Evolutionary conservation across 1,284 basidiomycete genomes (phyloP).

Genomic region (Coniferiporia sulphurascens): DNA sequence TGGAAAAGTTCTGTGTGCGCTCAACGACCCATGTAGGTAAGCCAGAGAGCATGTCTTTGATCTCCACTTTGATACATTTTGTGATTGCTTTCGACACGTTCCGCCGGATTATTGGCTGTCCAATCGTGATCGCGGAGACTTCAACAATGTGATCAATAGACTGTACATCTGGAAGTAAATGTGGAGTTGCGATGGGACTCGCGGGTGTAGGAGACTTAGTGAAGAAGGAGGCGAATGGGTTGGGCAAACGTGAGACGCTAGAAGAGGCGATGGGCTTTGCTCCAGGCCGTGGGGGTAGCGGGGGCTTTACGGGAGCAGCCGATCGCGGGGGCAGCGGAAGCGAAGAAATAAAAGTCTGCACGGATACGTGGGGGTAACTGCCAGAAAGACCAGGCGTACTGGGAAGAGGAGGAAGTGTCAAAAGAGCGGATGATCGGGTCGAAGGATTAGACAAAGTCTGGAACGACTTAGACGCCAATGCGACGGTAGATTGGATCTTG

Average conservation of each 20-base stretch:
- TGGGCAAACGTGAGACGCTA: constrained; percentile 43
- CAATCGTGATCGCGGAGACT: constrained; percentile 55
- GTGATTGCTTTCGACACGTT: constrained; percentile 59
- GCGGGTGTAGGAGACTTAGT: constrained; percentile 38
- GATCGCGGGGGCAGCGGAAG: constrained; percentile 66
- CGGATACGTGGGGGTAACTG: constrained; percentile 48
- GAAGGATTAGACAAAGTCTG: constrained; percentile 50
- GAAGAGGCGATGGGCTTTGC: constrained; percentile 22
- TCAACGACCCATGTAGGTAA: constrained; percentile 64
- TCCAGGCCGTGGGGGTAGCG: constrained; percentile 55
- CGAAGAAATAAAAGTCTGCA: constrained; percentile 45
- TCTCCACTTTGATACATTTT: constrained; percentile 51
- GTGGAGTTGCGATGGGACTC: constrained; percentile 29
- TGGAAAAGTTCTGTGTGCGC: constrained; percentile 51
- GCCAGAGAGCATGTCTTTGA: constrained; percentile 45
- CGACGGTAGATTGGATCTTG: constrained; percentile 56
- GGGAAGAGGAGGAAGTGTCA: constrained; percentile 47
- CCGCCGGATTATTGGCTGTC: constrained; percentile 44
- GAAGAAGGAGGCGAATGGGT: constrained; percentile 66
- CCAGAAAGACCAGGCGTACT: constrained; percentile 25
- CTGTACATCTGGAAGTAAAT: constrained; percentile 23
- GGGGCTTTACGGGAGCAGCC: constrained; percentile 42
- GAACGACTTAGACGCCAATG: constrained; percentile 56
- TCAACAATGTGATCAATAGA: constrained; percentile 39
- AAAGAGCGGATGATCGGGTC: constrained; percentile 46